Conservation (phyloP, 768 basidiomycete genomes). For the Agaricus subrufescens region DNA sequence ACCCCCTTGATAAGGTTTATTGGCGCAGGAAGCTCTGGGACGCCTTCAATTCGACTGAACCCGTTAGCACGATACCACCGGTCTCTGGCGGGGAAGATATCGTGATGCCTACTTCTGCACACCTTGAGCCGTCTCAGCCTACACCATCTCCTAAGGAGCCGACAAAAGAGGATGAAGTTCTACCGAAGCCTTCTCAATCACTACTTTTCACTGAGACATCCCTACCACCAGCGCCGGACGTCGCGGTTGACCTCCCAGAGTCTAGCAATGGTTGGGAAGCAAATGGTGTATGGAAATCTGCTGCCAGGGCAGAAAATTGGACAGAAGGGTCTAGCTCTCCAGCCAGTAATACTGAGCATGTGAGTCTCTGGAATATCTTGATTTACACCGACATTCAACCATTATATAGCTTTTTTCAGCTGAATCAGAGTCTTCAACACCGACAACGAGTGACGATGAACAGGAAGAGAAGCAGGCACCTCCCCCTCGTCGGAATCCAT, state of each 20-base stretch:
- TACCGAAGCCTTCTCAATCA: neutral
- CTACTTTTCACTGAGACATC: neutral
- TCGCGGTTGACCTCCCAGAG: neutral
- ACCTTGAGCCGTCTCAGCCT: too few species aligned
- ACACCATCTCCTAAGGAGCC: neutral
- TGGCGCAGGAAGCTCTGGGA: too few species aligned
- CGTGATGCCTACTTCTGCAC: too few species aligned
- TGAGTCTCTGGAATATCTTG: neutral
- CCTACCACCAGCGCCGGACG: neutral
- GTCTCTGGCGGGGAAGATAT: too few species aligned
- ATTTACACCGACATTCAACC: neutral
- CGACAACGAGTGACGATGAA: conserved; percentile 1
- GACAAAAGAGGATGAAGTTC: neutral
- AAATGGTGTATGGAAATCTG: neutral
- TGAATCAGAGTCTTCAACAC: neutral
- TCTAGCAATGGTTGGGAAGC: neutral
- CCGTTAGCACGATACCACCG: too few species aligned
- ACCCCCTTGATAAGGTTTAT: too few species aligned
- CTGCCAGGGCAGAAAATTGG: neutral
- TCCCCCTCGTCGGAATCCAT: neutral
- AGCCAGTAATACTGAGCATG: conserved; percentile 1
- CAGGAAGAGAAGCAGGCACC: neutral
- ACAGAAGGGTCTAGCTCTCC: conserved; percentile 2
- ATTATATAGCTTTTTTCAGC: neutral
- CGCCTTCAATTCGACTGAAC: too few species aligned